phyloP scores from a whole-genome alignment of 1,284 basidiomycete species.

The Apiotrichum porosum region DNA sequence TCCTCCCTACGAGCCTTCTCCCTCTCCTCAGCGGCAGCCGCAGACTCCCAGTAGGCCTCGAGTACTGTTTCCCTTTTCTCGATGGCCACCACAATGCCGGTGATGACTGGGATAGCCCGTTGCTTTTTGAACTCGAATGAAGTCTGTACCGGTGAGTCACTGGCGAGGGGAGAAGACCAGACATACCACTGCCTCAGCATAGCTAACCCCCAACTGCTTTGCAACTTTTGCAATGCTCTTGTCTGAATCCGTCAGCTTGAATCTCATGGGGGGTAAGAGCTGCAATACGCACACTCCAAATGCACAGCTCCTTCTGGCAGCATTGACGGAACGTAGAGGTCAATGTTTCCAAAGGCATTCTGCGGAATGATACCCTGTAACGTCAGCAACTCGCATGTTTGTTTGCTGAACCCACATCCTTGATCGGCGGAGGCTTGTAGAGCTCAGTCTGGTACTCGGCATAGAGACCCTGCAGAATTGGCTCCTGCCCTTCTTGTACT shows the following conservation, averaged over 20 bases:
- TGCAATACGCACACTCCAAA: constrained; percentile 81
- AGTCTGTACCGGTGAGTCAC: constrained; percentile 22
- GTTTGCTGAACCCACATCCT: constrained; percentile 59
- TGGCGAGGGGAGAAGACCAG: too few species aligned
- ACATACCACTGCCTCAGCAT: constrained; percentile 76
- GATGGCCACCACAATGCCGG: constrained; percentile 79
- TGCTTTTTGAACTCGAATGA: constrained; percentile 92
- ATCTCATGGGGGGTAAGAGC: too few species aligned
- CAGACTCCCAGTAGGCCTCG: constrained; percentile 82
- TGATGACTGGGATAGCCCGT: constrained; percentile 77
- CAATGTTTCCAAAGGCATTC: constrained; percentile 96
- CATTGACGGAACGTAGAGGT: constrained; percentile 93
- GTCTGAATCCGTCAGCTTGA: constrained; percentile 52
- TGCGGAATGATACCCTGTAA: constrained; percentile 81
- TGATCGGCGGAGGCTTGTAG: constrained; percentile 71
- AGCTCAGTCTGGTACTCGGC: constrained; percentile 78
- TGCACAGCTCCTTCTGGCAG: constrained; percentile 81
- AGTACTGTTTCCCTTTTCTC: constrained; percentile 72
- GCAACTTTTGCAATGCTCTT: constrained; percentile 87
- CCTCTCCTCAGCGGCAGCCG: constrained; percentile 70
- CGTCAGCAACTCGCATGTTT: background rate
- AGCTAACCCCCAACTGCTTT: constrained; percentile 77
- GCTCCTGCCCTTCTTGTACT: constrained; percentile 55
- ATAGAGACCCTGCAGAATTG: constrained; percentile 81
- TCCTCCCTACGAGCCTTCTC: constrained; percentile 72